Evolutionary conservation across 371 early-diverging fungal genomes (phyloP).

Genomic region (Mucor indicus): DNA sequence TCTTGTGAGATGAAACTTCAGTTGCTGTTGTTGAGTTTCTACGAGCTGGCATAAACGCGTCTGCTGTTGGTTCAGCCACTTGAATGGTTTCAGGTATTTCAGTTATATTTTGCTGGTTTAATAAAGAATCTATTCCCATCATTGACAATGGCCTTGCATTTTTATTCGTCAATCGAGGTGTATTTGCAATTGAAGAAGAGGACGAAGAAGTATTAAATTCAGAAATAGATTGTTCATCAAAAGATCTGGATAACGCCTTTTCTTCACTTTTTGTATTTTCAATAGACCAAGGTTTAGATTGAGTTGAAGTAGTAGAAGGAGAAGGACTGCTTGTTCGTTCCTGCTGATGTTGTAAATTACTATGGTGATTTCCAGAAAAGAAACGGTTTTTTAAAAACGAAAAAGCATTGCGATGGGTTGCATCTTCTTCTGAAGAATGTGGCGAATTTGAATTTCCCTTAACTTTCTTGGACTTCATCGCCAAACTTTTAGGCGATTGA

Average conservation of each 20-base stretch:
- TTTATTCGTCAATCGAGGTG: too few relatives aligned
- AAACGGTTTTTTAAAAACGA: conserved; percentile 22
- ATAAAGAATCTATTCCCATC: too few relatives aligned
- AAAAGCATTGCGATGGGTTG: conserved; percentile 11
- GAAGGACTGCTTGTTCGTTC: too few relatives aligned
- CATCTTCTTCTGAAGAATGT: conserved; percentile 6
- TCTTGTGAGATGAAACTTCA: too few relatives aligned
- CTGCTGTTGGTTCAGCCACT: too few relatives aligned
- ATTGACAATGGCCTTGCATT: conserved; percentile 17
- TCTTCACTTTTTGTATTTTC: neutral
- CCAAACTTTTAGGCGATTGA: too few relatives aligned
- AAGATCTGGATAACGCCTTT: conserved; percentile 6
- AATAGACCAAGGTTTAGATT: neutral
- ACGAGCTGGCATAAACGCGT: neutral
- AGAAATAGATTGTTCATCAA: conserved; percentile 5
- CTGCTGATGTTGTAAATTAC: too few relatives aligned
- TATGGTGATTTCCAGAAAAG: conserved; percentile 5
- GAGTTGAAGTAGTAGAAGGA: too few relatives aligned
- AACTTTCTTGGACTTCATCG: conserved; percentile 22
- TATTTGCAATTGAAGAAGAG: too few relatives aligned
- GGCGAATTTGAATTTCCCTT: conserved; percentile 7
- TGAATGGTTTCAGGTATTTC: too few relatives aligned
- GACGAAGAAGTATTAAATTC: conserved; percentile 1
- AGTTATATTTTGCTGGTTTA: too few relatives aligned
- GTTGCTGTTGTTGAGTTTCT: neutral